Evolutionary conservation across 108 stramenopile species (phyloP).

Genomic region (Nitzschia sp.): DNA sequence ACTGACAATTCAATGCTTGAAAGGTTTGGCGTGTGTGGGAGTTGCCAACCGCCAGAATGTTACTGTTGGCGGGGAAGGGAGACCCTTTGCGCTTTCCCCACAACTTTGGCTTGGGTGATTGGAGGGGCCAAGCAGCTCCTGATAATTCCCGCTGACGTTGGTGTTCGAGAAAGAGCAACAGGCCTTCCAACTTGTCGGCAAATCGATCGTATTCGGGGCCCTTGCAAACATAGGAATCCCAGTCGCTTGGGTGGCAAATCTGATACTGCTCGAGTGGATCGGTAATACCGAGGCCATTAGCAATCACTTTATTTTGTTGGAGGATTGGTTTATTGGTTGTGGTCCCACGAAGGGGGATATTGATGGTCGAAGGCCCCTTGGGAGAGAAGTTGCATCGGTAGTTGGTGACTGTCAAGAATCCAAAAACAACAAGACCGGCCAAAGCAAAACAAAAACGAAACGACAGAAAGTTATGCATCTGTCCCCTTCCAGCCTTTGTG

Average conservation of each 20-base stretch:
- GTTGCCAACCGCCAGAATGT: conserved; percentile 16
- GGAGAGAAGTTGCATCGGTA: no score
- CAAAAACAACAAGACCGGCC: no score
- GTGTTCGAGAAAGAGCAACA: neutral
- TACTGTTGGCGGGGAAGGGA: conserved; percentile 19
- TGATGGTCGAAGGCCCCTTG: no score
- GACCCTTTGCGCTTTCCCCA: conserved; percentile 16
- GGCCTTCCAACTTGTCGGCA: conserved; percentile 8
- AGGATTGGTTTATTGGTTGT: no score
- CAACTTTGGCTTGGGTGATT: neutral
- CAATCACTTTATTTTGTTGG: no score
- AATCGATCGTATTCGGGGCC: conserved; percentile 7
- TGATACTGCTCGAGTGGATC: neutral
- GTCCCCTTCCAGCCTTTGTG: no score
- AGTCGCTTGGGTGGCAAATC: conserved; percentile 9
- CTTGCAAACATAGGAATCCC: conserved; percentile 9
- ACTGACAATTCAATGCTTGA: conserved; percentile 15
- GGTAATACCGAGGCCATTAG: no score
- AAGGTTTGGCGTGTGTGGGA: conserved; percentile 20
- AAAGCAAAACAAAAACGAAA: no score
- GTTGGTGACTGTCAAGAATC: no score
- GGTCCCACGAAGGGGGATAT: no score
- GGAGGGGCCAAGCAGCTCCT: neutral
- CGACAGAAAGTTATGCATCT: no score
- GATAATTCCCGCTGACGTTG: neutral